Evolutionary conservation across 208 protist species (phyloP).

Genomic region (Leishmania tropica): DNA sequence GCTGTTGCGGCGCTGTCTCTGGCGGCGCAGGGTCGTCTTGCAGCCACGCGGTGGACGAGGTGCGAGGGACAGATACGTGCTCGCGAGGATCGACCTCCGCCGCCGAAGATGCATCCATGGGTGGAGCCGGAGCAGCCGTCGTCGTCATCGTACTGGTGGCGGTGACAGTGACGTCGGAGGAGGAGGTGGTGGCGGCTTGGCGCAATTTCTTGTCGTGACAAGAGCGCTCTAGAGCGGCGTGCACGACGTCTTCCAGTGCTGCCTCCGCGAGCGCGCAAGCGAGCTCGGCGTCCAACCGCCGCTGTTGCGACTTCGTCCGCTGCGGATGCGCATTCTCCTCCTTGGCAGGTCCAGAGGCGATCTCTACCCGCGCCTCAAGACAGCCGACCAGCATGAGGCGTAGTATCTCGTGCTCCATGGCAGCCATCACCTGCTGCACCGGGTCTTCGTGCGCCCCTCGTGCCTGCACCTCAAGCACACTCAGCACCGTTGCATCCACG

Average conservation of each 20-base stretch:
- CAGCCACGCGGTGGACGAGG: slow-evolving; percentile 20
- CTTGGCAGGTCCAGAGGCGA: background rate
- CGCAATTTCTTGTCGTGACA: background rate
- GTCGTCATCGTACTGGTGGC: background rate
- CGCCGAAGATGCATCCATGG: background rate
- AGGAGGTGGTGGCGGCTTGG: background rate
- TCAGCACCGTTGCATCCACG: slow-evolving; percentile 15
- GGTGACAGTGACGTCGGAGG: background rate
- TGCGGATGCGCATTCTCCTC: background rate
- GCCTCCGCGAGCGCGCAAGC: slow-evolving; percentile 18
- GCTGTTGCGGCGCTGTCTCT: background rate
- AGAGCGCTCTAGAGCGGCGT: background rate
- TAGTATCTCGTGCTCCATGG: slow-evolving; percentile 27
- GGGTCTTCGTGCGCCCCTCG: slow-evolving; percentile 3
- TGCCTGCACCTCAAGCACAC: slow-evolving; percentile 12
- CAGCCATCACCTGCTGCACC: slow-evolving; percentile 15
- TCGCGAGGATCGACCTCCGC: background rate
- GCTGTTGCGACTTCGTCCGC: background rate
- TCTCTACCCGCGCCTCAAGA: background rate
- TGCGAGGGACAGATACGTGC: slow-evolving; percentile 8
- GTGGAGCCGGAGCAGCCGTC: background rate
- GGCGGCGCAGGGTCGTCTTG: background rate
- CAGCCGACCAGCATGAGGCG: slow-evolving; percentile 10
- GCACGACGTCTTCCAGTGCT: slow-evolving; percentile 11
- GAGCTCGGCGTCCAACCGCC: slow-evolving; percentile 4